Evolutionary conservation across 2,329 filamentous ascomycete genomes (phyloP).

Genomic region (Fusarium pseudonygamai): DNA sequence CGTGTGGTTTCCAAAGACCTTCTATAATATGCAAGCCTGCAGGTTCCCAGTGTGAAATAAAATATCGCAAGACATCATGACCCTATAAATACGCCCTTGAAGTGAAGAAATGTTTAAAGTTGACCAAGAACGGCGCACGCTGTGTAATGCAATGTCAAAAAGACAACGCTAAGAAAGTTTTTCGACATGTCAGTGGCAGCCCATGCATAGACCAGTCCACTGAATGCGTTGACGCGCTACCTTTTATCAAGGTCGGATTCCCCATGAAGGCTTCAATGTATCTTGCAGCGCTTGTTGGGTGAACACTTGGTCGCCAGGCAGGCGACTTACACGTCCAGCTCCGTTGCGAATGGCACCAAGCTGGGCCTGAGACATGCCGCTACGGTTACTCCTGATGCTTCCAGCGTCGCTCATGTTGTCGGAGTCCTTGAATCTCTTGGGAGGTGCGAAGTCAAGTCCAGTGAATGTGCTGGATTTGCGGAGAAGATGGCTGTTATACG

Average conservation of each 20-base stretch:
- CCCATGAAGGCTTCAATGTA: constrained; percentile 69
- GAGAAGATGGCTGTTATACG: constrained; percentile 67
- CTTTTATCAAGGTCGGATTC: constrained; percentile 56
- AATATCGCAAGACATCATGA: constrained; percentile 46
- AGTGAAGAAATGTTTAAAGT: constrained; percentile 40
- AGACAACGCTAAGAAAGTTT: constrained; percentile 29
- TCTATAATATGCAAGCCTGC: constrained; percentile 51
- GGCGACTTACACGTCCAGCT: constrained; percentile 85
- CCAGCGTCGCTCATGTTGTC: constrained; percentile 72
- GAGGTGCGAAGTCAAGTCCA: constrained; percentile 81
- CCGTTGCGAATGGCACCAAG: constrained; percentile 79
- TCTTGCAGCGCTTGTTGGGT: constrained; percentile 73
- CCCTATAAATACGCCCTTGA: constrained; percentile 43
- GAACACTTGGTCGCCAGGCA: constrained; percentile 84
- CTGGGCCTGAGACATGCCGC: constrained; percentile 78
- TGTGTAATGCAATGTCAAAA: constrained; percentile 43
- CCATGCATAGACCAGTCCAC: constrained; percentile 5
- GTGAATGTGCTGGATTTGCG: constrained; percentile 84
- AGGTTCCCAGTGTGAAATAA: constrained; percentile 40
- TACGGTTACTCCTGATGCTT: constrained; percentile 70
- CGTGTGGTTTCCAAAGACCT: constrained; percentile 45
- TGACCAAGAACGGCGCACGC: constrained; percentile 42
- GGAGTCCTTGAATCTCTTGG: constrained; percentile 74
- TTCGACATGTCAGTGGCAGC: constrained; percentile 8
- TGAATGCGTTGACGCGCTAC: constrained; percentile 11